A percentile compares a stretch with the other conserved stretches of the same genome.
phyloP scores from a whole-genome alignment of 2,329 filamentous ascomycete genomes.

The Fusarium multiceps region DNA sequence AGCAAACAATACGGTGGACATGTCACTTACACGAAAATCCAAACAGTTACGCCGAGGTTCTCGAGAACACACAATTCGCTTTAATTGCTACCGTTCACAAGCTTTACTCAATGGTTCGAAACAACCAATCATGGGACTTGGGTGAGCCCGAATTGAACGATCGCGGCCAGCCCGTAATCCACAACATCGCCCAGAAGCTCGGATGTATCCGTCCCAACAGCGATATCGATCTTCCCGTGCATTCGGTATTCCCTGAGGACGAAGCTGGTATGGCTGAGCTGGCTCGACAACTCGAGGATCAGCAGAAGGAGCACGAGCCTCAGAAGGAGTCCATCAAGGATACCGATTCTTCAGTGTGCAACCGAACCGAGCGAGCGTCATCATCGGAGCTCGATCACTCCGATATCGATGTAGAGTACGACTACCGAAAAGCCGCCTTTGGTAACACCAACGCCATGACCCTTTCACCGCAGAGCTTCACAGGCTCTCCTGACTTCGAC shows the following conservation, averaged over 20 bases:
- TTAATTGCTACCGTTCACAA: constrained; percentile 74
- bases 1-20: background rate
- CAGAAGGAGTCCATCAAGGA: constrained; percentile 47
- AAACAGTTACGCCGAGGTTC: constrained; percentile 69
- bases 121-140: constrained; percentile 67
- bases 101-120: constrained; percentile 72
- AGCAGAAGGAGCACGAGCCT: constrained; percentile 55
- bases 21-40: constrained; percentile 47
- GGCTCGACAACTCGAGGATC: constrained; percentile 64
- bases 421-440: constrained; percentile 63
- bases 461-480: constrained; percentile 66
- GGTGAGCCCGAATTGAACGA: constrained; percentile 74
- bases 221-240: constrained; percentile 68
- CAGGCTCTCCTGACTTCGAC: constrained; percentile 53
- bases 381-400: constrained; percentile 67
- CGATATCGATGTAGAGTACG: constrained; percentile 65
- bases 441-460: constrained; percentile 58
- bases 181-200: constrained; percentile 72
- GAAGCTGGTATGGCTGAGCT: constrained; percentile 68
- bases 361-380: constrained; percentile 60
- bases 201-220: constrained; percentile 72
- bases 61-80: constrained; percentile 73
- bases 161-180: constrained; percentile 70
- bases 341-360: constrained; percentile 40
- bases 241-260: constrained; percentile 70